Evolutionary conservation across 140 eudicot genomes (phyloP), one percentile per base, ranked within the genome.

Genomic region (Flaveria floridana): DNA sequence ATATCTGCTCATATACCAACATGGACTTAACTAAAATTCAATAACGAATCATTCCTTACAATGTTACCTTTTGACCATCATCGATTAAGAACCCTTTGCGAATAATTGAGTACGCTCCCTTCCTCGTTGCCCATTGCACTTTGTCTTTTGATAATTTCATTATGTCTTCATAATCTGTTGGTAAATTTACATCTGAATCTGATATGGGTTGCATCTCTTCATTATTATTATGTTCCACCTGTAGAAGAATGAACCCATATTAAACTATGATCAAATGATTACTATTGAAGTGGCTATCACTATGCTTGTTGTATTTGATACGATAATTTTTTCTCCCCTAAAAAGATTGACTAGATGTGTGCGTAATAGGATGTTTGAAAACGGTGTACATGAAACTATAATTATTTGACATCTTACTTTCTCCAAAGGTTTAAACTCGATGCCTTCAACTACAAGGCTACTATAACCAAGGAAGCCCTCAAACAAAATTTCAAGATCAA

Each of bases 41-140:
- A 44, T 44, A 26, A 63, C 0, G 7, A 63, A 63, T 4, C 21
- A 34, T 51, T 51, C 21, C 15, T 63, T 47, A 20, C 23, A 68
- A 46, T 7, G 46, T 68, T 44, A 70, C 62, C 74, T 48, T 21
- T 70, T 70, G 63, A 26, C 74, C 44, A 6, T 51, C 4, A 10
- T 71, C 26, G 34, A 71, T 16, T n/a, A 71, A 18, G 51, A 71
- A 71, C 65, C 75, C 65, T n/a, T 16, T 71, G 34, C 65, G 18
- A 16, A 52, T 21, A 16, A 52, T 0, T 3, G 3, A 28, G 65
- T 52, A 71, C 19, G 55, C 50, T 71, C 52, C 75, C 34, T 51
- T 71, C 4, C 65, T 52, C 4, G 50, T 71, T 30, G 37, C 6
- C 28, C 46, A 10, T 44, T 44, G 50, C 14, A 44, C 12, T 10